Percentiles rank a stretch among this genome's conserved stretches.
Conservation (phyloP, 2,329 filamentous ascomycete species). For the Myriosclerotinia scirpicola region DNA sequence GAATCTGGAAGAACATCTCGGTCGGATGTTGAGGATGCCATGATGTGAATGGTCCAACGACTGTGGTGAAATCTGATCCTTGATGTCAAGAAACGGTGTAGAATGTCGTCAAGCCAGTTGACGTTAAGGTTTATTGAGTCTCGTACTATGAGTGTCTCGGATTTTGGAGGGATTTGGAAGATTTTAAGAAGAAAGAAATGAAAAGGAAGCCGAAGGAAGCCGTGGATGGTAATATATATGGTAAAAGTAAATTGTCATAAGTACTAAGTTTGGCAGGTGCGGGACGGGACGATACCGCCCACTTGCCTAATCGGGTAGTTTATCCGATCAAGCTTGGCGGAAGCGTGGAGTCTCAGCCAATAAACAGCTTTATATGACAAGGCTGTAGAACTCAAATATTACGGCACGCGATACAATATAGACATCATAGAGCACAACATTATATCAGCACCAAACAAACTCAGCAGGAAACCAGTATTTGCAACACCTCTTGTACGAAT, state of each 20-base stretch:
- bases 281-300: slow-evolving; percentile 11
- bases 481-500: neutral
- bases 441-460: neutral
- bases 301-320: slow-evolving; percentile 20
- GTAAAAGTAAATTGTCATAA: slow-evolving; percentile 6
- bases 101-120: neutral
- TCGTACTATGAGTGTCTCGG: neutral
- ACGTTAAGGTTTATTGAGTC: neutral
- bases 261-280: slow-evolving; percentile 6
- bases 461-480: neutral
- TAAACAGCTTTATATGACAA: neutral
- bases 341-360: neutral
- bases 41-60: slow-evolving; percentile 21
- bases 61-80: neutral
- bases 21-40: slow-evolving; percentile 49
- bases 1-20: slow-evolving; percentile 61
- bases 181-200: neutral
- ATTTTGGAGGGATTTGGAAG: neutral
- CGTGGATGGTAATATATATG: neutral
- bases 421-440: neutral
- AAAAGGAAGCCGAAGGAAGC: slow-evolving; percentile 14
- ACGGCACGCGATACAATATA: neutral
- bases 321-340: slow-evolving; percentile 11
- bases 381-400: slow-evolving; percentile 14
- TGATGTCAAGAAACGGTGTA: neutral